These are phyloP conservation scores for Aureobasidium namibiae DNA, from an alignment of 2,329 filamentous ascomycete species.

Conservation along the genomic window DNA sequence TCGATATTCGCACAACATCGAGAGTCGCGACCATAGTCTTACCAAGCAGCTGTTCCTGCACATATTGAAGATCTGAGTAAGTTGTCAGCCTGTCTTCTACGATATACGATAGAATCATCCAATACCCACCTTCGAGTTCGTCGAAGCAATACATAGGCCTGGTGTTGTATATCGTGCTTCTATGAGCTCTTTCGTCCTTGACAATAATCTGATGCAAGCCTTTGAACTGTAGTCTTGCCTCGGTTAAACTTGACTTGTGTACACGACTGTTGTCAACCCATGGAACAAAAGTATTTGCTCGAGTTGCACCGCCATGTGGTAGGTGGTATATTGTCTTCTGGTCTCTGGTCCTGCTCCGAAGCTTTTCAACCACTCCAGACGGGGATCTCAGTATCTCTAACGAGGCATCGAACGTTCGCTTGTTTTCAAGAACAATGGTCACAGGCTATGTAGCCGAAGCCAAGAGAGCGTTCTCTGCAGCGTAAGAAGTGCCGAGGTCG, in stretches of 20 bases:
- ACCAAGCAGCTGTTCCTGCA: not conserved
- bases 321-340: not conserved
- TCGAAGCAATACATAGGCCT: not conserved
- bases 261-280: not conserved
- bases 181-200: not conserved
- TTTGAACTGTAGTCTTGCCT: not conserved
- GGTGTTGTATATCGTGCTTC: not conserved
- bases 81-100: not conserved
- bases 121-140: not conserved
- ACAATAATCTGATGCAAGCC: not conserved
- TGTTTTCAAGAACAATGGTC: not conserved
- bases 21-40: not conserved
- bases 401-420: not conserved
- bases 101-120: too few relatives aligned
- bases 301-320: not conserved
- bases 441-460: not conserved
- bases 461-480: not conserved
- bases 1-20: not conserved
- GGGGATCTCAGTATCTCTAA: not conserved
- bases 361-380: not conserved
- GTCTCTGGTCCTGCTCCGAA: not conserved
- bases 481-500: not conserved
- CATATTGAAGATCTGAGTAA: not conserved
- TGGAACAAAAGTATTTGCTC: not conserved
- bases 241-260: not conserved